phyloP scores from a whole-genome alignment of 306 rosid species.

The Quercus ilex region DNA sequence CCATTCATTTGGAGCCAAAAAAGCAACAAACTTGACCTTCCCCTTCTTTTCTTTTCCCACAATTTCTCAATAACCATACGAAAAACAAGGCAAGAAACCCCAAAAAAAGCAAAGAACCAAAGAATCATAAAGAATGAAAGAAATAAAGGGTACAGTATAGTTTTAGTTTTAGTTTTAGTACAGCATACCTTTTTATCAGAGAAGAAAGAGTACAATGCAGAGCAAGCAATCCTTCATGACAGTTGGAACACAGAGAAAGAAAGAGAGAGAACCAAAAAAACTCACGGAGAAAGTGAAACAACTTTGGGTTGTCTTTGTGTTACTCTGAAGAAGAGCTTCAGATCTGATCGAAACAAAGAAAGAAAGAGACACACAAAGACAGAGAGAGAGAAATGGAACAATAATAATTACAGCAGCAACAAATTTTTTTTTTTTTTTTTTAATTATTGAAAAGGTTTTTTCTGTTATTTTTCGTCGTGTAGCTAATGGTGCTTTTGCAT shows the following conservation, averaged over 20 bases:
- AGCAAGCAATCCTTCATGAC: slow-evolving; percentile 47
- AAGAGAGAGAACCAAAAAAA: slow-evolving; percentile 15
- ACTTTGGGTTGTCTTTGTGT: slow-evolving; percentile 38
- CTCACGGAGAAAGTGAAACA: slow-evolving; percentile 46
- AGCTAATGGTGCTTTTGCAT: slow-evolving; percentile 7
- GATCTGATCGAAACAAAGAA: slow-evolving; percentile 68
- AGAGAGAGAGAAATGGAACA: slow-evolving; percentile 24
- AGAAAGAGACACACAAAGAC: slow-evolving; percentile 12
- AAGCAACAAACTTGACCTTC: slow-evolving; percentile 16
- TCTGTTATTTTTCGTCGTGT: slow-evolving; percentile 34
- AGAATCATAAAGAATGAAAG: slow-evolving; percentile 17
- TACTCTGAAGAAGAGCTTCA: slow-evolving; percentile 53
- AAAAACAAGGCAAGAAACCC: slow-evolving; percentile 8
- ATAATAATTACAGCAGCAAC: slow-evolving; percentile 19
- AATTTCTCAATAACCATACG: slow-evolving; percentile 17
- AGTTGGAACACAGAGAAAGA: slow-evolving; percentile 6
- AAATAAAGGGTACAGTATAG: slow-evolving; percentile 2
- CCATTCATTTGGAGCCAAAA: slow-evolving; percentile 17
- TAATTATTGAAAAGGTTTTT: background rate
- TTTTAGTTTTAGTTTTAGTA: too few species aligned
- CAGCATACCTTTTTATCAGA: slow-evolving; percentile 40
- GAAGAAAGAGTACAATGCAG: slow-evolving; percentile 42
- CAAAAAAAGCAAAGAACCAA: slow-evolving; percentile 20
- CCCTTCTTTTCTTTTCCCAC: slow-evolving; percentile 25
- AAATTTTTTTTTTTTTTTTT: background rate